Evolutionary conservation across 164 flowering plant species (phyloP).

Genomic region (grape (Vitis vinifera)): ASM3070453v1 NC_081823.1:2714501-2715000

Average conservation of each 20-base stretch:
- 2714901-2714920: constrained; percentile 74
- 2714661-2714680: constrained; percentile 85
- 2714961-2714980: too few species aligned
- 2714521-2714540: constrained; percentile 47
- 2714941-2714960: not conserved
- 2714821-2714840: constrained; percentile 69
- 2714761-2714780: not conserved
- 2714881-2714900: constrained; percentile 75
- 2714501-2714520: constrained; percentile 81
- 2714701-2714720: not conserved
- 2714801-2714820: constrained; percentile 66
- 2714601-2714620: constrained; percentile 11
- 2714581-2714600: not conserved
- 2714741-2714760: not conserved
- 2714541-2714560: not conserved
- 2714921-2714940: not conserved
- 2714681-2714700: constrained; percentile 92
- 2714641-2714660: constrained; percentile 56
- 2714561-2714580: not conserved
- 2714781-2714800: constrained; percentile 87
- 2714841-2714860: constrained; percentile 65
- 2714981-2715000: too few species aligned
- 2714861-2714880: constrained; percentile 86
- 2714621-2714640: constrained; percentile 79
- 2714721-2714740: not conserved